Percentiles rank a stretch among this genome's conserved stretches.
These are phyloP conservation scores for Colletotrichum graminicola DNA, from an alignment of 2,329 filamentous ascomycete species.

Conservation along the genomic window DNA sequence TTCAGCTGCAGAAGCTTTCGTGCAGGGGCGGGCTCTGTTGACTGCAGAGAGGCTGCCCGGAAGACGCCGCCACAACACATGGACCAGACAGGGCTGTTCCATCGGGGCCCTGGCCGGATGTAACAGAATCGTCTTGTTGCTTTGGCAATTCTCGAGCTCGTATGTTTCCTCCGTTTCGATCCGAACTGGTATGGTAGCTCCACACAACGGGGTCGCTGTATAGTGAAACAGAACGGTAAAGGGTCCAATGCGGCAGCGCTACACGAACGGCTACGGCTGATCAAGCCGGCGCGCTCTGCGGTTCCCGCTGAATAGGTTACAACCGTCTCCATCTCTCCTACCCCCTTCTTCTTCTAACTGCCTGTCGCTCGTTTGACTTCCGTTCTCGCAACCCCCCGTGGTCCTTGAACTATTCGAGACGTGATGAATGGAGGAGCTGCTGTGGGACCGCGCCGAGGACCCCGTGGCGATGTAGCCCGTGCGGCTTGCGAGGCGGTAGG, in stretches of 20 bases:
- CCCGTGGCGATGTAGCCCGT: slow-evolving; percentile 32
- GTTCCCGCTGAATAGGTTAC: neutral
- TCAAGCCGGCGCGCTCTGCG: neutral
- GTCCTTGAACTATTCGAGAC: neutral
- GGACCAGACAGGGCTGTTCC: slow-evolving; percentile 26
- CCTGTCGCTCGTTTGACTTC: neutral
- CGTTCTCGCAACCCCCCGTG: neutral
- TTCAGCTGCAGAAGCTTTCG: slow-evolving; percentile 1
- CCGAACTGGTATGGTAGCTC: slow-evolving; percentile 7
- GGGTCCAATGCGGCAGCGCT: slow-evolving; percentile 22
- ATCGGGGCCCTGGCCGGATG: slow-evolving; percentile 33
- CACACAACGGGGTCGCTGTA: slow-evolving; percentile 30
- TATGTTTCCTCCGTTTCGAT: slow-evolving; percentile 1
- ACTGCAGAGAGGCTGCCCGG: slow-evolving; percentile 3
- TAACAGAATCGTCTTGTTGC: slow-evolving; percentile 20
- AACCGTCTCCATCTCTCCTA: neutral
- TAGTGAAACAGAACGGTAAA: neutral
- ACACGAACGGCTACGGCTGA: slow-evolving; percentile 34
- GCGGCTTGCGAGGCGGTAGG: slow-evolving; percentile 37
- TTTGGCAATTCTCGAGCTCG: slow-evolving; percentile 25
- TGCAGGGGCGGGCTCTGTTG: neutral
- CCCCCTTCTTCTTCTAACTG: neutral
- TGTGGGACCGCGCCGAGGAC: slow-evolving; percentile 4
- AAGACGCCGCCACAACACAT: slow-evolving; percentile 20
- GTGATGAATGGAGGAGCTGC: slow-evolving; percentile 12